Evolutionary conservation across 2,329 filamentous ascomycete genomes (phyloP).

Genomic region (Colletotrichum incanum): DNA sequence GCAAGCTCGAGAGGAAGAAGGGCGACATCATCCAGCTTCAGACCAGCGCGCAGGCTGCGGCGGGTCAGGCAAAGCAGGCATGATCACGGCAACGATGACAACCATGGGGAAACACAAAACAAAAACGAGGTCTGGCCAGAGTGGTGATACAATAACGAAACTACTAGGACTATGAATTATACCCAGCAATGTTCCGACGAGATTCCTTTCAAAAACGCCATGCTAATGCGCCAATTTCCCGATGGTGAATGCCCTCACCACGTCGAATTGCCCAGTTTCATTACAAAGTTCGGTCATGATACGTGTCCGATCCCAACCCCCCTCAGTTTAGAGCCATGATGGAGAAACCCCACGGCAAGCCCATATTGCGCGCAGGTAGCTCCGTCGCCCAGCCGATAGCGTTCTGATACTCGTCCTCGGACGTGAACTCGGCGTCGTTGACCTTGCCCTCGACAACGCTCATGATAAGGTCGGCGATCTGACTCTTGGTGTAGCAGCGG

Average conservation of each 20-base stretch:
- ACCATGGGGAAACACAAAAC: background rate
- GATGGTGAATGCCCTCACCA: conserved; percentile 9
- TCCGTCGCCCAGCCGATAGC: conserved; percentile 50
- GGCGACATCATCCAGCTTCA: conserved; percentile 72
- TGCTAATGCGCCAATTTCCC: conserved; percentile 36
- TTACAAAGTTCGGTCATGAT: conserved; percentile 21
- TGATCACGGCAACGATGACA: conserved; percentile 2
- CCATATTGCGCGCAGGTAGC: conserved; percentile 54
- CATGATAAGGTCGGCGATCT: conserved; percentile 53
- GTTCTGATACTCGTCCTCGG: conserved; percentile 45
- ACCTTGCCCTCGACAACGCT: conserved; percentile 47
- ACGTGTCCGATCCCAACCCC: background rate
- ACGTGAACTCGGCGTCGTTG: conserved; percentile 34
- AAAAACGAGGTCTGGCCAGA: conserved; percentile 24
- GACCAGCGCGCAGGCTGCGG: conserved; percentile 62
- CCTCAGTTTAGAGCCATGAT: conserved; percentile 56
- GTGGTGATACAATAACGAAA: conserved; percentile 41
- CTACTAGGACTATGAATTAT: conserved; percentile 41
- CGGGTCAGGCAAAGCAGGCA: conserved; percentile 51
- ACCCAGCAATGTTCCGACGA: conserved; percentile 42
- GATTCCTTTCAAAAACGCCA: conserved; percentile 31
- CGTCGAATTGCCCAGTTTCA: conserved; percentile 5
- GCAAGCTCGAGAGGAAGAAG: conserved; percentile 72
- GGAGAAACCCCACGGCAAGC: conserved; percentile 55
- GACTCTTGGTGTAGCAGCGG: conserved; percentile 52